Percentiles rank a stretch among this genome's conserved stretches.
Conservation (phyloP, 2,329 filamentous ascomycete genomes). For the Lachnellula subtilissima region DNA sequence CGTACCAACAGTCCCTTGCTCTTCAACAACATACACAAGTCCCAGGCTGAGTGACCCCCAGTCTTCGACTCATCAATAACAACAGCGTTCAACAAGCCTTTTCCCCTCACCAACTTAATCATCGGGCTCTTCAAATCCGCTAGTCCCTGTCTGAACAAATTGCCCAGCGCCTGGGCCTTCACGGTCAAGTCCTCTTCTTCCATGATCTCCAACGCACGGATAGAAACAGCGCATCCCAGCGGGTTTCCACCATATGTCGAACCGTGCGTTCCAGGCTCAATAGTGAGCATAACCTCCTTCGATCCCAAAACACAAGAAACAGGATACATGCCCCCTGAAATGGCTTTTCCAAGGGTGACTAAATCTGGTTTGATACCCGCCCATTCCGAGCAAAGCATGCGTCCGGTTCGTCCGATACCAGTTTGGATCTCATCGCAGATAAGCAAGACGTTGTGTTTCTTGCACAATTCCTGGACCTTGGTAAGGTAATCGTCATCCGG, state of each 20-base stretch:
- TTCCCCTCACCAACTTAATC: constrained; percentile 79
- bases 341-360: constrained; percentile 92
- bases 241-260: constrained; percentile 99
- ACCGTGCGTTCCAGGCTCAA: constrained; percentile 95
- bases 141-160: constrained; percentile 77
- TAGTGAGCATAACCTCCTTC: constrained; percentile 89
- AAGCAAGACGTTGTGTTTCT: constrained; percentile 89
- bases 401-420: constrained; percentile 89
- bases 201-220: constrained; percentile 89
- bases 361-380: constrained; percentile 92
- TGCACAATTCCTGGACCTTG: constrained; percentile 78
- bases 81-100: constrained; percentile 91
- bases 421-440: constrained; percentile 99
- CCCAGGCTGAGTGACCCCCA: constrained; percentile 85
- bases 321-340: constrained; percentile 98
- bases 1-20: constrained; percentile 87
- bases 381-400: constrained; percentile 93
- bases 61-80: constrained; percentile 89
- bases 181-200: constrained; percentile 86
- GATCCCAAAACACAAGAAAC: constrained; percentile 86
- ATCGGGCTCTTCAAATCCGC: constrained; percentile 71
- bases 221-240: constrained; percentile 89
- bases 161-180: constrained; percentile 74
- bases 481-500: constrained; percentile 84
- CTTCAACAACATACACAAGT: constrained; percentile 93